Evolutionary conservation across 1,284 basidiomycete genomes (phyloP), one percentile per base, ranked within the genome.

Genomic region (Marasmius sp.): DNA sequence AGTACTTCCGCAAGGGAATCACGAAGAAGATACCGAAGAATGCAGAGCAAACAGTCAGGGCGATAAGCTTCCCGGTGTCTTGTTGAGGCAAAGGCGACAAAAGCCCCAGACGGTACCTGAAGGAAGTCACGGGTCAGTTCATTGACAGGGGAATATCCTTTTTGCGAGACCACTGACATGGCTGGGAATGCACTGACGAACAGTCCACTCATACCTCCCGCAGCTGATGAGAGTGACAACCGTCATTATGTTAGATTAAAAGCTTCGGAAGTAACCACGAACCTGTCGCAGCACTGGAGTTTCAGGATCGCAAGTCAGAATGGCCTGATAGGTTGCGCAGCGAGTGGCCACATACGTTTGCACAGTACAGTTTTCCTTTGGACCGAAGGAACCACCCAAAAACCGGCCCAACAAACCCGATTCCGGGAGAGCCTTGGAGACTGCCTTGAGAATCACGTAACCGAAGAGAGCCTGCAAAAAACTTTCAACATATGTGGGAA

Each of bases 1-100:
- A 90, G 72, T 85, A 88, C 67, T 83, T 84, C 62, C 85, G 80
- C 39, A 87, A 74, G 0, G 86, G 86, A 62, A 88, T 85, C 63
- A 86, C 85, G 72, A 89, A 89, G 74, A 88, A 86, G 14, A 87
- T 80, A 49, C 87, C 87, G 66, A 86, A 88, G 76, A 86, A 90
- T 27, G 83, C 85, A 61, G 83, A 80, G 65, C 80, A 81, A 41
- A 80, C 72, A 7, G 52, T 54, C 11, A 54, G 52, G 7, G 52
- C 52, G 20, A 54, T 36, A 12, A 54, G 18, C 38, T 54, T 54
- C n/a, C 52, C 52, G 9, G 38, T 36, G 38, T 54, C 52, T 54
- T 54, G 52, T n/a, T 54, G 52, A 34, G 52, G 52, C 20, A 75
- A 65, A 1, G 72, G 68, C 14, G 80, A 80, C 37, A 87, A 37